phyloP scores from a whole-genome alignment of 345 rosid species.

The Psidium guajava region DNA sequence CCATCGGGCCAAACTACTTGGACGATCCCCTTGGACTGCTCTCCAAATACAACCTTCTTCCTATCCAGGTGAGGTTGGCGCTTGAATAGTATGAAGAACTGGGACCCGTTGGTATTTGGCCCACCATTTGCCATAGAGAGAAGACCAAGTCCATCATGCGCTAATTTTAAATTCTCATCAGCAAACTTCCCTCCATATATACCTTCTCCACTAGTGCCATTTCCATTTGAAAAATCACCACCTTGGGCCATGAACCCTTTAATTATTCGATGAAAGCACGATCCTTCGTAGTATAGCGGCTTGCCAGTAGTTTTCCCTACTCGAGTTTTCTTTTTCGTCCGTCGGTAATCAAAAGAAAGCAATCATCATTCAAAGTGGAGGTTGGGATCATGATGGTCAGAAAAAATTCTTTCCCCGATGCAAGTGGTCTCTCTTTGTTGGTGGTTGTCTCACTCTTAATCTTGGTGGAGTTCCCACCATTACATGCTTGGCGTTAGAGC shows the following conservation, averaged over 20 bases:
- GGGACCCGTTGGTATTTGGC: constrained; percentile 91
- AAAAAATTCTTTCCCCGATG: too few relatives aligned
- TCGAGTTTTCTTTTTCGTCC: too few relatives aligned
- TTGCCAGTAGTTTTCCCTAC: constrained; percentile 69
- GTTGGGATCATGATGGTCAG: too few relatives aligned
- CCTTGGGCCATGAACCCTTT: constrained; percentile 99
- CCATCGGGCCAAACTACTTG: too few relatives aligned
- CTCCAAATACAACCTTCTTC: too few relatives aligned
- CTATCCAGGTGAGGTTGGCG: constrained; percentile 85
- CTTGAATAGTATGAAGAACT: constrained; percentile 81
- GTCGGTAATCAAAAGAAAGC: too few relatives aligned
- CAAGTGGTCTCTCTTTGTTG: too few relatives aligned
- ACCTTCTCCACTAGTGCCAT: constrained; percentile 99
- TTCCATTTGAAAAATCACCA: constrained; percentile 86
- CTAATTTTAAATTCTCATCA: constrained; percentile 81
- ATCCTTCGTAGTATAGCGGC: constrained; percentile 78
- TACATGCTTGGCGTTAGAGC: too few relatives aligned
- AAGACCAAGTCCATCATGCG: constrained; percentile 72
- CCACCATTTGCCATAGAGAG: constrained; percentile 98
- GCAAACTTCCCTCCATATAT: constrained; percentile 93
- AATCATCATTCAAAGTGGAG: too few relatives aligned
- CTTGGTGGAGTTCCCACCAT: too few relatives aligned
- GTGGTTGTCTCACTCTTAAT: too few relatives aligned
- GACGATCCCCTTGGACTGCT: too few relatives aligned
- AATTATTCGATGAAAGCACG: constrained; percentile 78